Evolutionary conservation across 2,329 filamentous ascomycete species (phyloP), one percentile per base, ranked within the genome.

Genomic region (Cladosporium sp.): DNA sequence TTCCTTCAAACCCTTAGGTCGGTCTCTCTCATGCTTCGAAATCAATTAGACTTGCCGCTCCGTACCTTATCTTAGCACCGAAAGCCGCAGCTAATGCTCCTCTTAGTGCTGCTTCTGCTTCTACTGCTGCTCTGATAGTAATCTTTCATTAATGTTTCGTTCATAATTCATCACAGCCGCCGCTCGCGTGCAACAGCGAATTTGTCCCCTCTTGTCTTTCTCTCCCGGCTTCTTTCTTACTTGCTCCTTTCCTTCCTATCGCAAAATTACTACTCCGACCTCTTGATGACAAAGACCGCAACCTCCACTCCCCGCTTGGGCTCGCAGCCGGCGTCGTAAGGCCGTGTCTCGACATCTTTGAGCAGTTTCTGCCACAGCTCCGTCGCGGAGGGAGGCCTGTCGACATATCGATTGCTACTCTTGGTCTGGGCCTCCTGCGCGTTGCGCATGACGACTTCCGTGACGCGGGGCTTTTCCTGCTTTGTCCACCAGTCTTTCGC

Each of bases 401-500:
- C 67, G 22, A 69, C 61, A 48, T 72, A 62, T 51, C 64, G 62
- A 58, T 70, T 69, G 56, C 65, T 70, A 58, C 64, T 65, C 36
- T 74, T 71, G 63, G 72, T 73, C 55, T 75, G 71, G 19, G 74
- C 73, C 57, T 76, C 75, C 35, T 75, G 73, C 52, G 76, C 76
- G 61, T 74, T 77, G 35, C 71, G 73, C 15, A 70, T 74, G 50
- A 78, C 70, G 5, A 79, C 73, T 28, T 80, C 79, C 59, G 82
- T 78, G 51, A 86, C 79, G 13, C 83, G 77, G 10, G 78, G 74
- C 64, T 83, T 83, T 66, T 87, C 84, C 65, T 87, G 84, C 65
- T 84, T 82, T 45, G 83, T 79, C 76, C 82, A 87, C 84, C 83
- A 86, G 57, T 85, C 80, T 32, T 71, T 69, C 9, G 79, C 77